These are phyloP conservation scores for Russula lepida DNA, from an alignment of 768 basidiomycete species.

Conservation along the genomic window DNA sequence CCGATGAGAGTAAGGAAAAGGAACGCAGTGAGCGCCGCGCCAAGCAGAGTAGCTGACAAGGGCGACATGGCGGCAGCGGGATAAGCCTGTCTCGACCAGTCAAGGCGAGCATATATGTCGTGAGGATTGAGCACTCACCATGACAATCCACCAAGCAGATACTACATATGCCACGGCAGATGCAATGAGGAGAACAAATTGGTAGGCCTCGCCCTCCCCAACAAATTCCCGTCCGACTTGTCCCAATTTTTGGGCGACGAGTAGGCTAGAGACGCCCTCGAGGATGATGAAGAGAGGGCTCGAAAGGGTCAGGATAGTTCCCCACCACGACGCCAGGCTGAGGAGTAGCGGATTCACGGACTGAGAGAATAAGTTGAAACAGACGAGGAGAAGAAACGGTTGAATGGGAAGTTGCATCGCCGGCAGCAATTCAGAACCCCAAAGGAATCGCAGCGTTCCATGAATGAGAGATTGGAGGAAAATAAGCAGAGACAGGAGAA, in stretches of 20 bases:
- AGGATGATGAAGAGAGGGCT: constrained; percentile 74
- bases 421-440: constrained; percentile 62
- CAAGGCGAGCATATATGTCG: neutral
- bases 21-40: constrained; percentile 80
- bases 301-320: constrained; percentile 54
- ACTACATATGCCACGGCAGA: constrained; percentile 73
- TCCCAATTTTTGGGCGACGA: constrained; percentile 75
- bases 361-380: constrained; percentile 76
- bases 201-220: constrained; percentile 63
- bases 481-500: constrained; percentile 71
- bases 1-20: constrained; percentile 89
- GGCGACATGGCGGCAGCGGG: constrained; percentile 77
- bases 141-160: constrained; percentile 82
- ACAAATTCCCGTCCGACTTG: constrained; percentile 68
- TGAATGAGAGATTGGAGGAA: constrained; percentile 73
- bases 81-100: constrained; percentile 47
- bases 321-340: constrained; percentile 63
- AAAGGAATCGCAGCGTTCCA: constrained; percentile 66
- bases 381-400: constrained; percentile 76
- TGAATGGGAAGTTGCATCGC: constrained; percentile 82
- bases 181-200: constrained; percentile 67
- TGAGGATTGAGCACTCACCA: constrained; percentile 38
- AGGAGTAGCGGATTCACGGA: constrained; percentile 50
- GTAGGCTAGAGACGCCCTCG: constrained; percentile 77
- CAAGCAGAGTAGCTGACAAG: constrained; percentile 81